Evolutionary conservation across 2,329 filamentous ascomycete genomes (phyloP), one percentile per base, ranked within the genome.

Genomic region (Juglanconis sp.): DNA sequence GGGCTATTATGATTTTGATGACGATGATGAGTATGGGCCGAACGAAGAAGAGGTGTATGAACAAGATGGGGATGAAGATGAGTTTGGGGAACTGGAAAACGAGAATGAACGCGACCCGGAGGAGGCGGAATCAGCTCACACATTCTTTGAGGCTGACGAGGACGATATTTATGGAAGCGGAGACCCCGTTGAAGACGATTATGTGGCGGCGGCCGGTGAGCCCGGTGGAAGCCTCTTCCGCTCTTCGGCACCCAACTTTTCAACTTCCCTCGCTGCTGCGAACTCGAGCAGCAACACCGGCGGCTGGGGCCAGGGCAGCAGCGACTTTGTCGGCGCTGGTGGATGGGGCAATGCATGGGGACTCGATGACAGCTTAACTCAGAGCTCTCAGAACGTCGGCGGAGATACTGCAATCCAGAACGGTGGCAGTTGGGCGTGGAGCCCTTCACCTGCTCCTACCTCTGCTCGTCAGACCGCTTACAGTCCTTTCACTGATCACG

Each of bases 1-100:
- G 9, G 13, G 3, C 2, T 13, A 34, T 13, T 24, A 34, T 8
- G 42, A 17, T 24, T 15, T 2, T 15, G 9, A 57, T 31, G 31
- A n/a, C 5, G 4, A 34, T 24, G 52, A 56, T 3, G 40, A 59
- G 24, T 24, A 2, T 9, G 42, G 35, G 10, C 35, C n/a, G n/a
- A 62, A 64, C 34, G 36, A 61, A 7, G 56, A 61, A 40, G 46
- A 34, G 5, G 24, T n/a, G 2, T 8, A 35, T 13, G n/a, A 24
- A 3, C 7, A 53, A 7, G 5, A n/a, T 11, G 13, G 30, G 15
- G 35, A 48, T 13, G 35, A 30, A 4, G 35, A 49, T 34, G 13
- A 46, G 38, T 4, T 42, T 13, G 10, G n/a, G 10, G 6, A 1
- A 42, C 38, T 15, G 4, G 38, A 42, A 10, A 15, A 10, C n/a